These are phyloP conservation scores for Styphnolobium japonicum DNA, from an alignment of 306 rosid genomes.

Conservation along the genomic window DNA sequence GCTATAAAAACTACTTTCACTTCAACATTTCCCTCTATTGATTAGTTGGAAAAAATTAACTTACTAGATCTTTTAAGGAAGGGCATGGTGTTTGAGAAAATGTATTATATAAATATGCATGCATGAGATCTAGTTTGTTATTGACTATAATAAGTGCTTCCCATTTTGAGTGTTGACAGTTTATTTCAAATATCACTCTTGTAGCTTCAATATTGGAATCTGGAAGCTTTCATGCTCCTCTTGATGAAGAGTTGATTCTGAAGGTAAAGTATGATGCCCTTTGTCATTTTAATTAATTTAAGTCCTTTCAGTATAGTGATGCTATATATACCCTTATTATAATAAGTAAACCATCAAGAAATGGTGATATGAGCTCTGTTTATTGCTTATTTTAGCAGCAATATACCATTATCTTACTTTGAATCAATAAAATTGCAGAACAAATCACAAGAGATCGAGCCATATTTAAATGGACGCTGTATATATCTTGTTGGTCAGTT, in stretches of 20 bases:
- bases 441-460: conserved; percentile 57
- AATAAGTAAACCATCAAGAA: background rate
- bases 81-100: background rate
- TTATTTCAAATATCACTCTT: conserved; percentile 26
- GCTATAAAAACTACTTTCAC: background rate
- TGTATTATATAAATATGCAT: background rate
- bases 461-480: conserved; percentile 71
- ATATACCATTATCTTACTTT: conserved; percentile 38
- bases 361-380: conserved; percentile 5
- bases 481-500: conserved; percentile 86
- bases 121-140: background rate
- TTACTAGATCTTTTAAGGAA: background rate
- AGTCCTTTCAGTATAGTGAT: background rate
- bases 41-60: background rate
- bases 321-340: background rate
- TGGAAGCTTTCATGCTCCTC: conserved; percentile 14
- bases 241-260: conserved; percentile 29
- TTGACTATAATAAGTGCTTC: background rate
- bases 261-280: conserved; percentile 19
- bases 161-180: background rate
- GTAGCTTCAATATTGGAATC: conserved; percentile 29
- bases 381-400: conserved; percentile 7
- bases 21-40: background rate
- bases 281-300: background rate
- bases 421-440: conserved; percentile 60